Evolutionary conservation across 2,329 filamentous ascomycete genomes (phyloP), one percentile per base, ranked within the genome.

Genomic region (Trichoderma semiorbis): DNA sequence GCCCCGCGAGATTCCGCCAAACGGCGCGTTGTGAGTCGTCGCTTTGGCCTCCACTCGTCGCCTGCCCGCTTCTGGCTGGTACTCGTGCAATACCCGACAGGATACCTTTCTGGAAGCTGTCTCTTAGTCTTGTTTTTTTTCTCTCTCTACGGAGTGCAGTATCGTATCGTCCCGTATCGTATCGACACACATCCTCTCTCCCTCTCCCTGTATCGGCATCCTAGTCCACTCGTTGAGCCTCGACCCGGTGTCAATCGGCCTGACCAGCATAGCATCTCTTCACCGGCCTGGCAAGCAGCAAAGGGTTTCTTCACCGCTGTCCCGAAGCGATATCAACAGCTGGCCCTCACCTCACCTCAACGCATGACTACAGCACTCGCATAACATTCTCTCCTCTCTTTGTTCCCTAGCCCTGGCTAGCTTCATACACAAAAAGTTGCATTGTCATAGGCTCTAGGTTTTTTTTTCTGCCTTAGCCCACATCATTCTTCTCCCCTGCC

Each of bases 21-120:
- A 73, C 72, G 73, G 69, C 75, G 75, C 75, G 75, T 76, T 73
- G 61, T 73, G 74, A 75, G 71, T 75, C 74, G 75, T 70, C 66
- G 69, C 60, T 50, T 53, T 57, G 57, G 65, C 58, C 69, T 69
- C 69, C 72, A 73, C 72, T 72, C 64, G 72, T 69, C 70, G 64
- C 72, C 72, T 36, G 69, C 72, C 72, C 69, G 32, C 71, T 70
- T 62, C 65, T 39, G 61, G 47, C 58, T 55, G 57, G 50, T 60
- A 21, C 30, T 32, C n/a, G 30, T 58, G 18, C 71, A 62, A 57
- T 60, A 67, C 71, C 62, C 67, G 61, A 66, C 62, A 58, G 32
- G 57, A 62, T 60, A 34, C 60, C 50, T n/a, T 66, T 71, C 62
- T 63, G 62, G 60, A 67, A 71, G 62, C 55, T 39, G 68, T 71